Evolutionary conservation across 768 basidiomycete genomes (phyloP).

Genomic region (Boletus vinaceobasis): DNA sequence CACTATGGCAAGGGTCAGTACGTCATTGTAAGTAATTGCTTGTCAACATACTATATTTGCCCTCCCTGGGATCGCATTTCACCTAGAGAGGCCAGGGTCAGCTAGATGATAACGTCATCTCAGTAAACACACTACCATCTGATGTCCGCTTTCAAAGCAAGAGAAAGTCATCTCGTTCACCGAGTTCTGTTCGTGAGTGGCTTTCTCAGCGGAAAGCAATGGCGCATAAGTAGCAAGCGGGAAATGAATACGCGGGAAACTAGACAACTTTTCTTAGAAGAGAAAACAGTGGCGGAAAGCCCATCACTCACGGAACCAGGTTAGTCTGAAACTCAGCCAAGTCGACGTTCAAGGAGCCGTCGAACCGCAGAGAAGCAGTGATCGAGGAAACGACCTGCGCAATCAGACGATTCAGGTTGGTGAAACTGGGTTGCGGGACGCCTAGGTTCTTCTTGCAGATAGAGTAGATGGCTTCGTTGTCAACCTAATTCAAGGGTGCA

Average conservation of each 20-base stretch:
- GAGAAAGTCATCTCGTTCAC: constrained; percentile 98
- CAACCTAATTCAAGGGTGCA: constrained; percentile 54
- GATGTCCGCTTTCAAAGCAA: constrained; percentile 95
- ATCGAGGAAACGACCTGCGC: constrained; percentile 98
- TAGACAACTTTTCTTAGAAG: constrained; percentile 27
- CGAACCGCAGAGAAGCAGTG: constrained; percentile 95
- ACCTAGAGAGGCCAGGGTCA: constrained; percentile 32
- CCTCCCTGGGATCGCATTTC: constrained; percentile 93
- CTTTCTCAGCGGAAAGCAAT: constrained; percentile 92
- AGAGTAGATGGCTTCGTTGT: constrained; percentile 99
- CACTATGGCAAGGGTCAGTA: constrained; percentile 46
- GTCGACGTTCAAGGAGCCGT: constrained; percentile 96
- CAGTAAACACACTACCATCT: constrained; percentile 62
- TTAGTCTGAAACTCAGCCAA: constrained; percentile 99
- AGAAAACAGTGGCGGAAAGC: neutral
- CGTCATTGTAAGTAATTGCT: neutral
- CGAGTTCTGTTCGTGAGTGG: constrained; percentile 93
- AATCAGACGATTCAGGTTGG: constrained; percentile 93
- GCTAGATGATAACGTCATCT: neutral
- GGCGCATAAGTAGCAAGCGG: constrained; percentile 95
- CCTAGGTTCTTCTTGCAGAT: constrained; percentile 96
- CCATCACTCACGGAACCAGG: constrained; percentile 78
- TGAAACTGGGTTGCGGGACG: constrained; percentile 82
- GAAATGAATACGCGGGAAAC: constrained; percentile 98
- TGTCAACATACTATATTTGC: constrained; percentile 87